Evolutionary conservation across 805 yeast genomes (phyloP).

Genomic region (Myxozyma nipponensis): DNA sequence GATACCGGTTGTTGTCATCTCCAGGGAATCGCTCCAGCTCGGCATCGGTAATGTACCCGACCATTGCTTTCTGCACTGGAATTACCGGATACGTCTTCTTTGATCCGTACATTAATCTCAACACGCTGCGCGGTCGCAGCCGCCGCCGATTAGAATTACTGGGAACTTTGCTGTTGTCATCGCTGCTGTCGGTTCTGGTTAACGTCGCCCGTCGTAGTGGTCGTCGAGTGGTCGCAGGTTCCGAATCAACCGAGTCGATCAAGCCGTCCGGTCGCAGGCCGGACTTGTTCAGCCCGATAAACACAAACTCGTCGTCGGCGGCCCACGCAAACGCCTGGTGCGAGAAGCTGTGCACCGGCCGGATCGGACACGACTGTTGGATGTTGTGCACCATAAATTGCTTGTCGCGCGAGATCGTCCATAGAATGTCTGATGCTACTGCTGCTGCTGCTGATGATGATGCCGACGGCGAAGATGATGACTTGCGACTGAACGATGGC

Average conservation of each 20-base stretch:
- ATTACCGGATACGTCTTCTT: neutral
- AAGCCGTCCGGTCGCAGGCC: constrained; percentile 17
- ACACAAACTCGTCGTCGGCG: constrained; percentile 47
- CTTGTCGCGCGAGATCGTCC: constrained; percentile 53
- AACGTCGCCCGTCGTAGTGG: neutral
- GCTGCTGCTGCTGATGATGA: neutral
- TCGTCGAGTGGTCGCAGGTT: neutral
- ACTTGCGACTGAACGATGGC: constrained; percentile 2
- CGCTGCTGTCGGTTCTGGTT: neutral
- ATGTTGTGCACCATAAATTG: constrained; percentile 49
- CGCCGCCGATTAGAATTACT: neutral
- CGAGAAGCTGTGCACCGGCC: constrained; percentile 49
- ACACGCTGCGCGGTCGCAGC: neutral
- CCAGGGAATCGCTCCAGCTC: no score
- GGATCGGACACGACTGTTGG: constrained; percentile 38
- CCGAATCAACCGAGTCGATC: neutral
- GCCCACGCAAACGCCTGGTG: constrained; percentile 58
- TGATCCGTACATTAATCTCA: neutral
- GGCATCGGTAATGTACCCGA: neutral
- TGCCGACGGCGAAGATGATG: neutral
- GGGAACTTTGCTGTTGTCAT: neutral
- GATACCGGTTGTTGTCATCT: no score
- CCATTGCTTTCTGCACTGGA: neutral
- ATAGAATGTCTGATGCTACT: constrained; percentile 39
- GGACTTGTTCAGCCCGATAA: constrained; percentile 33